These are phyloP conservation scores for Colletotrichum caudatum DNA, from an alignment of 2,329 filamentous ascomycete genomes.

Conservation along the genomic window DNA sequence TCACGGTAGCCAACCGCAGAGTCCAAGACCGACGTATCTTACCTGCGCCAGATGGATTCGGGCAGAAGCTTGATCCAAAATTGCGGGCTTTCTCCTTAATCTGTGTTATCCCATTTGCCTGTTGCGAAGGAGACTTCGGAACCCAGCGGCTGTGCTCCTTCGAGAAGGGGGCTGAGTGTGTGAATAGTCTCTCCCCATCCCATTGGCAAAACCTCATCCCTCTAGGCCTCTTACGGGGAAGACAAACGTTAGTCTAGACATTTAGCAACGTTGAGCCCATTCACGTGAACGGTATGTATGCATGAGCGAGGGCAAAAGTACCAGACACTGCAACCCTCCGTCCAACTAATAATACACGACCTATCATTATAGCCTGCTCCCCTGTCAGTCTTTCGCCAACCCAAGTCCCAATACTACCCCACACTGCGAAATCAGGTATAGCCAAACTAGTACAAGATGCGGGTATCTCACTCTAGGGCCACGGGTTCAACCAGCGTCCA, in stretches of 20 bases:
- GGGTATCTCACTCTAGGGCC: too few species aligned
- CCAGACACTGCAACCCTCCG: not conserved
- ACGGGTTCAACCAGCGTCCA: not conserved
- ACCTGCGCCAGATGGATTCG: too few species aligned
- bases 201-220: not conserved
- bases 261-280: not conserved
- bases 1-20: not conserved
- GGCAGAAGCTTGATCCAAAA: not conserved
- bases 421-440: not conserved
- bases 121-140: not conserved
- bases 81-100: too few species aligned
- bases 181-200: not conserved
- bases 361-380: not conserved
- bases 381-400: not conserved
- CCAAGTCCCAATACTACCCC: slow-evolving; percentile 3
- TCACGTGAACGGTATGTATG: not conserved
- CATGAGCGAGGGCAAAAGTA: not conserved
- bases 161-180: not conserved
- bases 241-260: not conserved
- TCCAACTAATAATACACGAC: slow-evolving; percentile 6
- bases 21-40: not conserved
- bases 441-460: not conserved
- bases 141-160: not conserved
- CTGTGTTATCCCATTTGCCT: not conserved
- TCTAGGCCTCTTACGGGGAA: not conserved